These are phyloP conservation scores for Dictyostelium purpureum DNA, from an alignment of 78 protist species.

Conservation along the genomic window DNA sequence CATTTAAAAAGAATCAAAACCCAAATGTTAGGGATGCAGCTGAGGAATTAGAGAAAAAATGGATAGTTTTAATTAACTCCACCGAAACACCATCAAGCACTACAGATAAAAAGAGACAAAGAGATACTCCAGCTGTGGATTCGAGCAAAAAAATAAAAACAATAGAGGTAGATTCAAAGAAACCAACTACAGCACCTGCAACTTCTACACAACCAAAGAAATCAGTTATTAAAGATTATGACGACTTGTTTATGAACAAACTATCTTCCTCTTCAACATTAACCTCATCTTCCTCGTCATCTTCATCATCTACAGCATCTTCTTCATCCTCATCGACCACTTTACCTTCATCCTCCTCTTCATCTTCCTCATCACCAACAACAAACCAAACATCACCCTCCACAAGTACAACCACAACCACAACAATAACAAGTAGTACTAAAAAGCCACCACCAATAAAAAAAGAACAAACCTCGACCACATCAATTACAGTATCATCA, in stretches of 20 bases:
- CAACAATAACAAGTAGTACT: not conserved
- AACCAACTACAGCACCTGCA: not conserved
- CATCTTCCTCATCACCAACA: not conserved
- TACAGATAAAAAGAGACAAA: constrained; percentile 30
- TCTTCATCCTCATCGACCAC: not conserved
- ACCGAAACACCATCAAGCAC: not conserved
- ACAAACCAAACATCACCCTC: not conserved
- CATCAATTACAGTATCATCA: no score
- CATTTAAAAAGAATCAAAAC: constrained; percentile 46
- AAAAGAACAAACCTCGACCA: no score
- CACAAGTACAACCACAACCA: not conserved
- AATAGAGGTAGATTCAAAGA: not conserved
- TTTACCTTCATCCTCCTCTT: not conserved
- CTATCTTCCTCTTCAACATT: not conserved
- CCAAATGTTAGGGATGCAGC: constrained; percentile 38
- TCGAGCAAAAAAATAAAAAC: not conserved
- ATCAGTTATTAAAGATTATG: constrained; percentile 16
- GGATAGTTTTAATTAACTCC: constrained; percentile 30
- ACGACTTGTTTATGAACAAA: not conserved
- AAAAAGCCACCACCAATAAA: no score
- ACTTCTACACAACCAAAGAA: not conserved
- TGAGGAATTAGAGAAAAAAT: constrained; percentile 15
- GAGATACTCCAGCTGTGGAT: not conserved
- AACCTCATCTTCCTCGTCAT: not conserved
- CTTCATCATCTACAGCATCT: not conserved